A percentile compares a stretch with the other conserved stretches of the same genome.
These are phyloP conservation scores for Ascocoryne sarcoides DNA, from an alignment of 2,329 filamentous ascomycete species.

Conservation along the genomic window DNA sequence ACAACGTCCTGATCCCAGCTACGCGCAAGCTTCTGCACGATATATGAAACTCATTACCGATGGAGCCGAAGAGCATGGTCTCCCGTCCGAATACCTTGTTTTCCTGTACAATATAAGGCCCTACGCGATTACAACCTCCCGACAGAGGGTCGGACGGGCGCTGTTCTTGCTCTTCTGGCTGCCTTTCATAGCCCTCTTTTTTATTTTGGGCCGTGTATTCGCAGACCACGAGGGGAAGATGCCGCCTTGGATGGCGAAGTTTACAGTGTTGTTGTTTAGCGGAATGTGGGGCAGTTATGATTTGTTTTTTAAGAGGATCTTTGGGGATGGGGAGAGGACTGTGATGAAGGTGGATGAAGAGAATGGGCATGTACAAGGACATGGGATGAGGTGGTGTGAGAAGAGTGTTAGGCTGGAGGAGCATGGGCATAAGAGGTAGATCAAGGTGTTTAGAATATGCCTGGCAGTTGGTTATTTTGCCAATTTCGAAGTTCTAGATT, in stretches of 20 bases:
- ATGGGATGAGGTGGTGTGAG: constrained; percentile 5
- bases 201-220: constrained; percentile 41
- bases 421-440: no score
- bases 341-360: constrained; percentile 11
- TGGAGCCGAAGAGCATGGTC: constrained; percentile 70
- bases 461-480: no score
- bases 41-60: constrained; percentile 74
- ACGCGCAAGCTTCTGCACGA: constrained; percentile 74
- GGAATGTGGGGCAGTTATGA: constrained; percentile 60
- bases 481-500: no score
- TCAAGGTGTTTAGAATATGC: no score
- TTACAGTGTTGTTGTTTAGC: constrained; percentile 44
- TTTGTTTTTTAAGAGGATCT: constrained; percentile 51
- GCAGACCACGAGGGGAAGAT: constrained; percentile 57
- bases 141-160: constrained; percentile 57
- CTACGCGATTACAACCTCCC: constrained; percentile 58
- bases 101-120: constrained; percentile 63
- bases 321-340: constrained; percentile 80
- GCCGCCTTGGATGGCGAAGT: constrained; percentile 55
- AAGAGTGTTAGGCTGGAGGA: constrained; percentile 6
- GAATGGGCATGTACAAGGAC: no score
- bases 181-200: constrained; percentile 46
- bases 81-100: constrained; percentile 68
- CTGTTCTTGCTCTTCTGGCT: constrained; percentile 53
- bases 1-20: constrained; percentile 55